Evolutionary conservation across 2,329 filamentous ascomycete genomes (phyloP).

Genomic region (Epichloe festucae): DNA sequence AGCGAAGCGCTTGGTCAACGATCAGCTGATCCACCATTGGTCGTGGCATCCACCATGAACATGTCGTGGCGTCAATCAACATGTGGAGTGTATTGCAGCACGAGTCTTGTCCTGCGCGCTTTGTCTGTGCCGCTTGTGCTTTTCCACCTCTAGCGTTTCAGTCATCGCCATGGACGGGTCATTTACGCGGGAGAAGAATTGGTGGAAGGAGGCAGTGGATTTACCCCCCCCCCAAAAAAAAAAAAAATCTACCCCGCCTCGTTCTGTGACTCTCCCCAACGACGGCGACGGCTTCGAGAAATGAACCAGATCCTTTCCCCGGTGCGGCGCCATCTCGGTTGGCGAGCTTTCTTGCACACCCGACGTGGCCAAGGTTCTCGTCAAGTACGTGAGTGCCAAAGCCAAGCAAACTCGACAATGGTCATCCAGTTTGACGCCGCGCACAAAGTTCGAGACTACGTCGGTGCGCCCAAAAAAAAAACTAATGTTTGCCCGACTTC

Average conservation of each 20-base stretch:
- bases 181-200: conserved; percentile 16
- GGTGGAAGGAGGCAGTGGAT: conserved; percentile 45
- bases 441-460: conserved; percentile 37
- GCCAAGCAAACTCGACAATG: conserved; percentile 51
- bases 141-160: too few species aligned
- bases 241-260: too few species aligned
- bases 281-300: conserved; percentile 23
- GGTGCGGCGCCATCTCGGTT: conserved; percentile 56
- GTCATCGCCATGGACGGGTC: conserved; percentile 6
- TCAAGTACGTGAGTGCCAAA: conserved; percentile 41
- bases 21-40: neutral
- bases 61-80: too few species aligned
- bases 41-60: neutral
- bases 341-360: conserved; percentile 56
- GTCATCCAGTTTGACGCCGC: conserved; percentile 55
- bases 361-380: conserved; percentile 40
- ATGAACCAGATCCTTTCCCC: conserved; percentile 46
- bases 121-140: too few species aligned
- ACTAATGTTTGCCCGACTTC: too few species aligned
- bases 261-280: too few species aligned
- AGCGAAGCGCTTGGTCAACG: too few species aligned
- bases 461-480: conserved; percentile 1
- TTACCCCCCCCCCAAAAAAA: conserved; percentile 23
- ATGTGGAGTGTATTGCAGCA: too few species aligned
- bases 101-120: too few species aligned